A percentile compares a stretch with the other conserved stretches of the same genome.
phyloP scores from a whole-genome alignment of 805 yeast genomes.

The Candida sithepensis region DNA sequence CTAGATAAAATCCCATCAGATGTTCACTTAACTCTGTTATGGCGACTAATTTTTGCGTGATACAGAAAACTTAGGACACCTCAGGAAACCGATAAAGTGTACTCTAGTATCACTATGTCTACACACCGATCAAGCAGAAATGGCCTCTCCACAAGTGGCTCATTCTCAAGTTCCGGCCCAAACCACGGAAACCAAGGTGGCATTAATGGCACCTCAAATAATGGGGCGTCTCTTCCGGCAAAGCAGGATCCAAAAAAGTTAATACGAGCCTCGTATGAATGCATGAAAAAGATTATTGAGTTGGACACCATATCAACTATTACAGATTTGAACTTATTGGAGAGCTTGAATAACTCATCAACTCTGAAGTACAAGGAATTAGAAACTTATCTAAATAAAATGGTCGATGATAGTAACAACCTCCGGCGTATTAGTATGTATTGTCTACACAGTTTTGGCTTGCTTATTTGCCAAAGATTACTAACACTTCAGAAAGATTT shows the following conservation, averaged over 20 bases:
- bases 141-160: not conserved
- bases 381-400: conserved; percentile 37
- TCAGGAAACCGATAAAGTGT: no score
- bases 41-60: no score
- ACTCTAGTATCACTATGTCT: not conserved
- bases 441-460: no score
- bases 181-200: no score
- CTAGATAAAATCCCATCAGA: no score
- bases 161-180: not conserved
- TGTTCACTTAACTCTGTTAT: no score
- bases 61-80: no score
- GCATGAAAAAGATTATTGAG: conserved; percentile 31
- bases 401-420: conserved; percentile 13
- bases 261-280: conserved; percentile 26
- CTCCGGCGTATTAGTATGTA: conserved; percentile 8
- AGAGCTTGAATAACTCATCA: conserved; percentile 56
- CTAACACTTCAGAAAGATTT: conserved; percentile 3
- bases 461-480: not conserved
- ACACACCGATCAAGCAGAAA: not conserved
- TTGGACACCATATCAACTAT: conserved; percentile 34
- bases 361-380: conserved; percentile 47
- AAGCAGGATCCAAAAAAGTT: conserved; percentile 24
- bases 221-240: conserved; percentile 1
- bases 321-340: conserved; percentile 44
- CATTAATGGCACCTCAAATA: no score